Percentiles rank a stretch among this genome's conserved stretches.
Conservation (phyloP, 352 stramenopile genomes). For the Salisapilia sapeloensis region DNA sequence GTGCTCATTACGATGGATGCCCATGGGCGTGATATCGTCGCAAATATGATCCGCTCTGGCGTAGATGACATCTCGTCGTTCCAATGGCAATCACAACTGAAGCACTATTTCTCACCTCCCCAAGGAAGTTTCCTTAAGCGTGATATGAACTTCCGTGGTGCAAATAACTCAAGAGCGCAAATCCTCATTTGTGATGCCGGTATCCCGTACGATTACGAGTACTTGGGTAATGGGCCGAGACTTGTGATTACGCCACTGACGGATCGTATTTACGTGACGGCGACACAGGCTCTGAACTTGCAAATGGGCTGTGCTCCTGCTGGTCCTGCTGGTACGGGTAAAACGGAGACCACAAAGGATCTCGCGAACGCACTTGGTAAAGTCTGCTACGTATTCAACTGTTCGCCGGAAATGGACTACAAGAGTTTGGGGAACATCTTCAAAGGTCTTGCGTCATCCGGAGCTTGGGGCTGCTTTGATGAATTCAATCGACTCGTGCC, state of each 20-base stretch:
- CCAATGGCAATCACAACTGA: constrained; percentile 92
- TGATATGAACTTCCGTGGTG: constrained; percentile 76
- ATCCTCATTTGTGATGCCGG: constrained; percentile 87
- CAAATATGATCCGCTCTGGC: constrained; percentile 86
- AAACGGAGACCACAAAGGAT: constrained; percentile 94
- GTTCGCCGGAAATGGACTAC: constrained; percentile 94
- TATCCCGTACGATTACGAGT: constrained; percentile 95
- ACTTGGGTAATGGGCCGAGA: constrained; percentile 87
- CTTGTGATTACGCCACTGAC: constrained; percentile 93
- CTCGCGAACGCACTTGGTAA: constrained; percentile 88
- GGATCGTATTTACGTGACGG: constrained; percentile 94
- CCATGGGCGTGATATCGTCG: constrained; percentile 89
- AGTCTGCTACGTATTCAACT: constrained; percentile 93
- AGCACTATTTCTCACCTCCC: constrained; percentile 86
- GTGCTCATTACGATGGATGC: constrained; percentile 93
- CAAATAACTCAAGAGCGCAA: constrained; percentile 59
- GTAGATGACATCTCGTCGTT: constrained; percentile 78
- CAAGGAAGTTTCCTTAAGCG: constrained; percentile 82
- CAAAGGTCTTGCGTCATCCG: constrained; percentile 88
- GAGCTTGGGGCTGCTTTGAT: constrained; percentile 93
- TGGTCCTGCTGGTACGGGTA: constrained; percentile 80
- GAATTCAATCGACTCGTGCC: constrained; percentile 93
- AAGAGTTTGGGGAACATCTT: constrained; percentile 95
- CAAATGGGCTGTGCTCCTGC: constrained; percentile 74
- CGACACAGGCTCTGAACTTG: constrained; percentile 89